phyloP scores from a whole-genome alignment of 1,284 basidiomycete genomes.

The Melampsora americana region DNA sequence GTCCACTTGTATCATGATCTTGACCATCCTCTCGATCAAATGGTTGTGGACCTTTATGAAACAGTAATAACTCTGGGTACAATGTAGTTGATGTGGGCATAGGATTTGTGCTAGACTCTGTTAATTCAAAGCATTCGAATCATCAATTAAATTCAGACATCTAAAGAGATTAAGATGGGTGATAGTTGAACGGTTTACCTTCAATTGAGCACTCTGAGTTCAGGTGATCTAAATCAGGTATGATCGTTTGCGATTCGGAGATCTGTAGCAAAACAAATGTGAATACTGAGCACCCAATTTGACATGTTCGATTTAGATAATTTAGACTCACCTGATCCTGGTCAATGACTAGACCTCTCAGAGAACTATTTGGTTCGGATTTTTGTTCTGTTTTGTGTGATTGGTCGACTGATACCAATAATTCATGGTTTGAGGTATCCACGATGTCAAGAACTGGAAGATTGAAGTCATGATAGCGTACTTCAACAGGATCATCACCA shows the following conservation, averaged over 20 bases:
- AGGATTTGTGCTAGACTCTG: background rate
- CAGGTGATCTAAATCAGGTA: background rate
- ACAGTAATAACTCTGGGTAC: slow-evolving; percentile 35
- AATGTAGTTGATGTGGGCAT: slow-evolving; percentile 11
- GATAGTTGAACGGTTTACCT: background rate
- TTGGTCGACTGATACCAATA: slow-evolving; percentile 31
- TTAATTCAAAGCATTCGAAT: background rate
- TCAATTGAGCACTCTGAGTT: background rate
- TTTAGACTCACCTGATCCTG: background rate
- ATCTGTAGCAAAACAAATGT: background rate
- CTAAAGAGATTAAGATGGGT: background rate
- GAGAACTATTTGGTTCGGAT: background rate
- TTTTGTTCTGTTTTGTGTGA: background rate
- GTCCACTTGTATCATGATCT: background rate
- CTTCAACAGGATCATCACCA: background rate
- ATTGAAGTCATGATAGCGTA: slow-evolving; percentile 25
- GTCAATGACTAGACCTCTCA: background rate
- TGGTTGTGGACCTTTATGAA: slow-evolving; percentile 18
- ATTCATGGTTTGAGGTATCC: background rate
- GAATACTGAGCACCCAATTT: background rate
- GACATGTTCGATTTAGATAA: background rate
- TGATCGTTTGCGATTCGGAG: background rate
- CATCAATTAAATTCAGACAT: background rate
- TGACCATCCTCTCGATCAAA: background rate
- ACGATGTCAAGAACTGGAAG: slow-evolving; percentile 33